Conservation (phyloP, 805 yeast genomes). For the Yarrowia sp. region DNA sequence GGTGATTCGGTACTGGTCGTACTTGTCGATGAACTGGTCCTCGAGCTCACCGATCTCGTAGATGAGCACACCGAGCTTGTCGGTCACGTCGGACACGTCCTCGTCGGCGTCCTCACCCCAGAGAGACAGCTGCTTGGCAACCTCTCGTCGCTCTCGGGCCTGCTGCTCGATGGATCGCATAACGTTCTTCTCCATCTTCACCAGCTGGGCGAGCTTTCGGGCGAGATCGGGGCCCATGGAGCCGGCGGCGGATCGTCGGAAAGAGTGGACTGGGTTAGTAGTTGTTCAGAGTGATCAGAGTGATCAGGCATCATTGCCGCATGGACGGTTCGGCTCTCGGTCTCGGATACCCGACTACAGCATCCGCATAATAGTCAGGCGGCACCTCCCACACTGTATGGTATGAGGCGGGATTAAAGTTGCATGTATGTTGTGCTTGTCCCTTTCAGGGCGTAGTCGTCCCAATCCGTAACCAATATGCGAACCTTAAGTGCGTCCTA, state of each 20-base stretch:
- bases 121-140: slow-evolving; percentile 93
- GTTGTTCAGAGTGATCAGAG: background rate
- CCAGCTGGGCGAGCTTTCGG: slow-evolving; percentile 86
- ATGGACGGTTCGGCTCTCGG: too few relatives aligned
- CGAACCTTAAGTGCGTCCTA: slow-evolving; percentile 24
- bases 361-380: too few relatives aligned
- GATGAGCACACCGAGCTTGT: slow-evolving; percentile 92
- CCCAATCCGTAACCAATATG: slow-evolving; percentile 36
- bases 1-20: slow-evolving; percentile 97
- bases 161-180: slow-evolving; percentile 93
- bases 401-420: slow-evolving; percentile 9
- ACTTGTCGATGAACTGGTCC: slow-evolving; percentile 97
- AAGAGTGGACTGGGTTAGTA: slow-evolving; percentile 46
- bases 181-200: slow-evolving; percentile 95
- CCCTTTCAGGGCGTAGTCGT: slow-evolving; percentile 14
- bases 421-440: slow-evolving; percentile 17
- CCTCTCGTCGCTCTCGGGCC: slow-evolving; percentile 92
- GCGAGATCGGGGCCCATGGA: slow-evolving; percentile 94
- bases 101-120: slow-evolving; percentile 99
- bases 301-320: too few relatives aligned
- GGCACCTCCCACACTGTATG: background rate
- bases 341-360: too few relatives aligned
- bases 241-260: slow-evolving; percentile 85
- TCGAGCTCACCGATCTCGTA: slow-evolving; percentile 98
- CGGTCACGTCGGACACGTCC: slow-evolving; percentile 95